Percentiles rank a stretch among this genome's conserved stretches.
phyloP scores from a whole-genome alignment of 2,329 filamentous ascomycete genomes.

The Fusarium odoratissimum region DNA sequence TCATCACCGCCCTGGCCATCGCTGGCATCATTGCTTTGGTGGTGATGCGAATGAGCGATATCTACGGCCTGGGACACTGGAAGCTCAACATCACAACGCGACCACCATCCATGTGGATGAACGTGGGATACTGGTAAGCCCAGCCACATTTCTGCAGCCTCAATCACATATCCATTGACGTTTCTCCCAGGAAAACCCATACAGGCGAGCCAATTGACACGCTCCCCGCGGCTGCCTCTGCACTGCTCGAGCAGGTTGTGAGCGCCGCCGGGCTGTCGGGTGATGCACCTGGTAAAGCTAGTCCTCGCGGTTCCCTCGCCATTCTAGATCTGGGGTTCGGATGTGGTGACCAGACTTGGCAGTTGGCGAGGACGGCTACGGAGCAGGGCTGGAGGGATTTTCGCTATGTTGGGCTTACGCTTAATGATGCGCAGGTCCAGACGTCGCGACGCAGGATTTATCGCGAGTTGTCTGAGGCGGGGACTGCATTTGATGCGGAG shows the following conservation, averaged over 20 bases:
- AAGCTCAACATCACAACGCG: slow-evolving; percentile 63
- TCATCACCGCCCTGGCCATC: slow-evolving; percentile 32
- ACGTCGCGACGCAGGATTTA: slow-evolving; percentile 49
- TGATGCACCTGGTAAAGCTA: not conserved
- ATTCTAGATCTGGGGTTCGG: slow-evolving; percentile 68
- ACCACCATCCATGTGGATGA: slow-evolving; percentile 70
- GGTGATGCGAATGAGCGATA: slow-evolving; percentile 45
- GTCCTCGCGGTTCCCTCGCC: slow-evolving; percentile 40
- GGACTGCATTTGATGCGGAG: slow-evolving; percentile 1
- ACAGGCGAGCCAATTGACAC: slow-evolving; percentile 48
- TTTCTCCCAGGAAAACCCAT: slow-evolving; percentile 44
- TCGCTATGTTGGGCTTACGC: slow-evolving; percentile 65
- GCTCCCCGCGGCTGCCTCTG: slow-evolving; percentile 60
- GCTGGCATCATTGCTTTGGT: slow-evolving; percentile 24
- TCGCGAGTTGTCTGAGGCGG: slow-evolving; percentile 34
- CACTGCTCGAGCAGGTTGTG: slow-evolving; percentile 61
- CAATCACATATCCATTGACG: not conserved
- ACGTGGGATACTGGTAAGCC: slow-evolving; percentile 69
- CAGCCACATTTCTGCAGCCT: not conserved
- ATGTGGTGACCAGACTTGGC: slow-evolving; percentile 67
- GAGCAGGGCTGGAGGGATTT: slow-evolving; percentile 44
- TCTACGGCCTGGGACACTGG: slow-evolving; percentile 66
- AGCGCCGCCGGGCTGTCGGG: slow-evolving; percentile 54
- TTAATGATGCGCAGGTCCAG: slow-evolving; percentile 59
- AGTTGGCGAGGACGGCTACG: slow-evolving; percentile 51